phyloP scores from a whole-genome alignment of 2,329 filamentous ascomycete species.

The Aureobasidium musti region DNA sequence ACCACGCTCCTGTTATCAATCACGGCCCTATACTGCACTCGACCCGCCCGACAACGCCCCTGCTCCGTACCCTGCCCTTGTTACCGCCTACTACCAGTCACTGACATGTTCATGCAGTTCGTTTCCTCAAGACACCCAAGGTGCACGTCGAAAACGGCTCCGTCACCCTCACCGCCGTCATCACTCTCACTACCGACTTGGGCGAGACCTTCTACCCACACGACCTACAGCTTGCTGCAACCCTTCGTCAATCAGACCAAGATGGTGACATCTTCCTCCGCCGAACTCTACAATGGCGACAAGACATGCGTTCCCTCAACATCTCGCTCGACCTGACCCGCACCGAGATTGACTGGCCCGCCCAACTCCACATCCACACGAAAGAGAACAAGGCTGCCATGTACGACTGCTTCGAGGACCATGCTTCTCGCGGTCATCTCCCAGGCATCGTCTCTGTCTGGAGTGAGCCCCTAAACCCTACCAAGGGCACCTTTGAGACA shows the following conservation, averaged over 20 bases:
- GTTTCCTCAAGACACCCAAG: conserved; percentile 66
- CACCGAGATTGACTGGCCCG: conserved; percentile 44
- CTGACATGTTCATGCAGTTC: conserved; percentile 45
- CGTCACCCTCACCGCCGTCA: conserved; percentile 52
- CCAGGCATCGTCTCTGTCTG: conserved; percentile 60
- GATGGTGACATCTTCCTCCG: conserved; percentile 47
- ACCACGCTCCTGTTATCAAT: neutral
- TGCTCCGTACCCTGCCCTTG: conserved; percentile 4
- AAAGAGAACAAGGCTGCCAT: conserved; percentile 34
- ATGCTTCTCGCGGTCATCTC: conserved; percentile 37
- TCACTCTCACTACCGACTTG: conserved; percentile 69
- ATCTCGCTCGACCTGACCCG: conserved; percentile 47
- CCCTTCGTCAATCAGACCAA: conserved; percentile 40
- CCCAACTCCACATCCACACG: conserved; percentile 47
- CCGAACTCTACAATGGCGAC: conserved; percentile 49
- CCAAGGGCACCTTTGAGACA: conserved; percentile 45
- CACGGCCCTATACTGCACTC: neutral
- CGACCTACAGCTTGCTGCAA: conserved; percentile 49
- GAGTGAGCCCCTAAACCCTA: conserved; percentile 52
- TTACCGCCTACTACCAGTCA: neutral
- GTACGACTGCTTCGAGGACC: conserved; percentile 40
- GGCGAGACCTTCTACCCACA: conserved; percentile 64
- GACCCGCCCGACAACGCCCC: neutral
- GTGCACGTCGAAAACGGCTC: conserved; percentile 45
- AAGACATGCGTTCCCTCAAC: conserved; percentile 48